Conservation (phyloP, 2,329 filamentous ascomycete genomes). For the Cercospora berteroae region DNA sequence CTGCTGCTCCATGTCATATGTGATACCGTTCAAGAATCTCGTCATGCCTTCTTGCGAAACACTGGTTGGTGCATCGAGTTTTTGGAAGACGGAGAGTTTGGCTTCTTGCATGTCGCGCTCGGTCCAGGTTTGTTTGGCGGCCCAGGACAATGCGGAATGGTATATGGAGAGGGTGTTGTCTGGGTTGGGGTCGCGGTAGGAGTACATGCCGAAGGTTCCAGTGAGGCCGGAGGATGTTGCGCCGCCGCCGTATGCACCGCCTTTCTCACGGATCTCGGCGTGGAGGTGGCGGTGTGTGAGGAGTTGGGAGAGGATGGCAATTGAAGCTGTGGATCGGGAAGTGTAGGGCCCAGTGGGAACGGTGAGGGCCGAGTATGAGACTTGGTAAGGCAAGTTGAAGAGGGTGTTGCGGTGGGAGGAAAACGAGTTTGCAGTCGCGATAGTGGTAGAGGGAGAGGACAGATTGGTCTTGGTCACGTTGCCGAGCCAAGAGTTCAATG, state of each 20-base stretch:
- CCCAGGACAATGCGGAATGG: conserved; percentile 77
- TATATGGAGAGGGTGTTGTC: conserved; percentile 84
- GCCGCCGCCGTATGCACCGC: conserved; percentile 90
- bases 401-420: conserved; percentile 63
- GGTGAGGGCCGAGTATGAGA: conserved; percentile 86
- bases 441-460: neutral
- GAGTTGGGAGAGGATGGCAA: conserved; percentile 86
- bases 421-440: conserved; percentile 33
- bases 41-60: conserved; percentile 87
- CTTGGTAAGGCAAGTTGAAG: conserved; percentile 93
- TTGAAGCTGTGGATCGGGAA: conserved; percentile 68
- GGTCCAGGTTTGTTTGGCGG: conserved; percentile 75
- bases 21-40: conserved; percentile 79
- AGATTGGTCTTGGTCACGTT: conserved; percentile 29
- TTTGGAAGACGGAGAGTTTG: conserved; percentile 91
- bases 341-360: conserved; percentile 82
- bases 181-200: conserved; percentile 94
- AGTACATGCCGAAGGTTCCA: conserved; percentile 90
- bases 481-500: conserved; percentile 67
- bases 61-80: conserved; percentile 80
- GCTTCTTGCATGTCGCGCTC: conserved; percentile 89
- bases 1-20: conserved; percentile 82
- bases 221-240: conserved; percentile 77
- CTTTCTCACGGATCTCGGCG: conserved; percentile 96
- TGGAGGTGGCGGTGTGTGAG: conserved; percentile 96